phyloP scores from a whole-genome alignment of 257 asterid species.

The Lycium ferocissimum region DNA sequence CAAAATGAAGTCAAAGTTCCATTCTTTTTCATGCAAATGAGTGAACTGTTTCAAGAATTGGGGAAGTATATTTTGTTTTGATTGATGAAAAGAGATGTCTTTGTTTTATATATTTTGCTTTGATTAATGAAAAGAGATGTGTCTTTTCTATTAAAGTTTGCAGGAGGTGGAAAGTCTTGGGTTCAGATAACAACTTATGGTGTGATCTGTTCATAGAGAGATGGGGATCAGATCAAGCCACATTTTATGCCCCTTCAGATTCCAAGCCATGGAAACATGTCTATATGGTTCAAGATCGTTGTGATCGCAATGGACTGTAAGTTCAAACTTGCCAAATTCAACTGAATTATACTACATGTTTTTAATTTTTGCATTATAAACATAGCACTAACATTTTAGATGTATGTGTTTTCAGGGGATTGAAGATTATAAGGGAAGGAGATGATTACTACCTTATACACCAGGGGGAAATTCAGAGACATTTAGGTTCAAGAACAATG shows the following conservation, averaged over 20 bases:
- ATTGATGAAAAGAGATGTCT: constrained; percentile 26
- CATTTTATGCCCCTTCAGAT: constrained; percentile 61
- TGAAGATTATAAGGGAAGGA: constrained; percentile 88
- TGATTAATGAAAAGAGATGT: constrained; percentile 28
- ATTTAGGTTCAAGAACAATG: constrained; percentile 61
- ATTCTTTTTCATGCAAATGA: constrained; percentile 7
- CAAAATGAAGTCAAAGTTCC: not conserved
- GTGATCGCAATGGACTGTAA: constrained; percentile 84
- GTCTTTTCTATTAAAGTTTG: constrained; percentile 54
- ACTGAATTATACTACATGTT: not conserved
- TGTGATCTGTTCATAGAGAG: constrained; percentile 64
- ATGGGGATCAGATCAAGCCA: constrained; percentile 72
- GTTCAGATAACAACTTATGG: constrained; percentile 66
- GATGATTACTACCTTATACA: constrained; percentile 69
- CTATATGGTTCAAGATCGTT: constrained; percentile 70
- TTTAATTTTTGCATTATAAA: not conserved
- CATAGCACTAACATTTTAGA: not conserved
- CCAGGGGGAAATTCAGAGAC: constrained; percentile 76
- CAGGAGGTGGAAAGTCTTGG: constrained; percentile 77
- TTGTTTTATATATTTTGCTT: constrained; percentile 17
- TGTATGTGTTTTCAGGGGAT: constrained; percentile 55
- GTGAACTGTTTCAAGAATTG: not conserved
- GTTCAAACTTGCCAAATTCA: constrained; percentile 32
- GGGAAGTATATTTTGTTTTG: constrained; percentile 10
- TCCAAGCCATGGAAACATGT: constrained; percentile 79